Evolutionary conservation across 768 basidiomycete genomes (phyloP).

Genomic region (Rhizopogon rudus): DNA sequence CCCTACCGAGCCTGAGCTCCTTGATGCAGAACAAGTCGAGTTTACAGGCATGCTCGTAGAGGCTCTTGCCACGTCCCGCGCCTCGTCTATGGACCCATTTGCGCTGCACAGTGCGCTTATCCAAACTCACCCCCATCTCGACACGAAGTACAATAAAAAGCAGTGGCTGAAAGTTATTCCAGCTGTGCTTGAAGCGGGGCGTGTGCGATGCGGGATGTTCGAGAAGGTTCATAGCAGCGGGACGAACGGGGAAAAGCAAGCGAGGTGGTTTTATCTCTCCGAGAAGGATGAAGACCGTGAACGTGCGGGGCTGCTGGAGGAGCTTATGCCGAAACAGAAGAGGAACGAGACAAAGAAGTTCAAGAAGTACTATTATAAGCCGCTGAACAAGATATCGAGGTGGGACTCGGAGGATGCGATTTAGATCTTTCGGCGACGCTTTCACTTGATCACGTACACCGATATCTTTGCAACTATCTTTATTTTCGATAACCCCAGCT

Average conservation of each 20-base stretch:
- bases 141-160: constrained; percentile 23
- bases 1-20: background rate
- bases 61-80: constrained; percentile 65
- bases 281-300: constrained; percentile 68
- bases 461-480: too few relatives aligned
- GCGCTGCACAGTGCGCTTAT: constrained; percentile 48
- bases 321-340: constrained; percentile 76
- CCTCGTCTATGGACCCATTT: constrained; percentile 56
- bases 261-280: constrained; percentile 75
- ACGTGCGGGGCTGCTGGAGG: constrained; percentile 58
- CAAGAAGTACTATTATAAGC: constrained; percentile 81
- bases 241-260: constrained; percentile 46
- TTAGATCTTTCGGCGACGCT: constrained; percentile 1
- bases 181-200: constrained; percentile 41
- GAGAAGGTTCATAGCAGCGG: constrained; percentile 66
- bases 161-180: constrained; percentile 50
- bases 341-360: constrained; percentile 76
- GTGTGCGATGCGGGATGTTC: constrained; percentile 54
- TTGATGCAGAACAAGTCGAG: constrained; percentile 30
- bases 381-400: constrained; percentile 63
- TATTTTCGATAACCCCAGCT: background rate
- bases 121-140: constrained; percentile 49
- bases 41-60: constrained; percentile 67
- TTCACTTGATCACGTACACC: background rate
- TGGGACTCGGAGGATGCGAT: constrained; percentile 70